Base-by-base conservation (phyloP, 202 grass and related monocot genomes). In the Dendrocalamus latiflorus region DNA sequence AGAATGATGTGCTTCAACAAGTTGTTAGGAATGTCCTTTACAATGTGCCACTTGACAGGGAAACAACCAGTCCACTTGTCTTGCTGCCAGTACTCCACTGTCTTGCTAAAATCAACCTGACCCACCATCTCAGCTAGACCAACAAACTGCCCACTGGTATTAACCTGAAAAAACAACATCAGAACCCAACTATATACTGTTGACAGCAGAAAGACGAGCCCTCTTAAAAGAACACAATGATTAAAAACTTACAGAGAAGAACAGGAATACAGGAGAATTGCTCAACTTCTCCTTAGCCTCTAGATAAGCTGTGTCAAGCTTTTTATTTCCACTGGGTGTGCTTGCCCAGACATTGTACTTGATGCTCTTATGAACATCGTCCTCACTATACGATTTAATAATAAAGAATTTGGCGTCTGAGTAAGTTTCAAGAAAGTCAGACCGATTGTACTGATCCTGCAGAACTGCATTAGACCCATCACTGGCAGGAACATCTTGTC, bases 311-410 rank as follows among this genome's bases (percentile, higher is more conserved):
- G 77, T 20, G 16, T 93, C 84, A 63, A 96, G 88, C 59, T 89
- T 93, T 51, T 86, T 87, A 72, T 91, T 96, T 50, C 93, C 88
- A 67, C 70, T 83, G 58, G 91, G 86, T 5, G 93, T 96, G 81
- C 93, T 96, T 58, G 90, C 89, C 93, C 93, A 96, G 44, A 96
- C 88, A 85, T 86, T 90, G 77, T 93, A 96, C 50, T 96, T 96
- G 49, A 96, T 86, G 70, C 94, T 88, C 70, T 97, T 93, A 81
- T 90, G 91, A 58, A 97, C 86, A 39, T 97, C 94, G 74, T 93
- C 91, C 74, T 96, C 93, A 51, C 88, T 96, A 65, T 91, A 96
- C 9, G 93, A 96, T 62, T 96, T 96, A 67, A 96, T 96, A 54
- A 96, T 76, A 67, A 96, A 96, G 65, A 96, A 91, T 39, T 79